Percentiles rank a stretch among this genome's conserved stretches.
Evolutionary conservation across 1,139 yeast genomes (phyloP).

Genomic region (Candida sanyaensis): DNA sequence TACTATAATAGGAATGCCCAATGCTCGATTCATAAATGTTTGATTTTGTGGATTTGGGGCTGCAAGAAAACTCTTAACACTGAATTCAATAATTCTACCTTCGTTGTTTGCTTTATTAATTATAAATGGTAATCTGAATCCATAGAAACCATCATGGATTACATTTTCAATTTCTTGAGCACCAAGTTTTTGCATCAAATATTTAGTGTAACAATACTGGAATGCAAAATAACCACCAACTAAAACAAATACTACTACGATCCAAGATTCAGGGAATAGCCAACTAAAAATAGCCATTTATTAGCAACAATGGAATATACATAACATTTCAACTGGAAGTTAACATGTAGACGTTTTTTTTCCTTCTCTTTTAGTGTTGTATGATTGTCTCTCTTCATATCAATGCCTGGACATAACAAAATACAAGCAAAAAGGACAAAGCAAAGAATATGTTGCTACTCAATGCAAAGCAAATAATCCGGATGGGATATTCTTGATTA

Average conservation of each 20-base stretch:
- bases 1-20: conserved; percentile 19
- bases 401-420: too few relatives aligned
- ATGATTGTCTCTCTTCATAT: too few relatives aligned
- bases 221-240: background rate
- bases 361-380: background rate
- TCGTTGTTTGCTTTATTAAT: conserved; percentile 14
- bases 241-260: background rate
- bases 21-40: conserved; percentile 17
- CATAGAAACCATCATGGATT: conserved; percentile 19
- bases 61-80: too few relatives aligned
- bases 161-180: conserved; percentile 18
- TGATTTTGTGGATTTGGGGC: conserved; percentile 11
- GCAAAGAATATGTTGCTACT: too few relatives aligned
- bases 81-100: conserved; percentile 11
- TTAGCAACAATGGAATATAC: background rate
- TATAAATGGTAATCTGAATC: conserved; percentile 16
- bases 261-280: background rate
- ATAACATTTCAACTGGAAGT: too few relatives aligned
- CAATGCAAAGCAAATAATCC: too few relatives aligned
- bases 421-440: too few relatives aligned
- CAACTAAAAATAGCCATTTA: conserved; percentile 1
- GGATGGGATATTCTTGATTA: too few relatives aligned
- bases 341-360: background rate
- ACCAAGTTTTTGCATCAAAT: conserved; percentile 16
- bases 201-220: conserved; percentile 4